Conservation (phyloP, 371 early-diverging fungal genomes). For the Lichtheimia ornata region DNA sequence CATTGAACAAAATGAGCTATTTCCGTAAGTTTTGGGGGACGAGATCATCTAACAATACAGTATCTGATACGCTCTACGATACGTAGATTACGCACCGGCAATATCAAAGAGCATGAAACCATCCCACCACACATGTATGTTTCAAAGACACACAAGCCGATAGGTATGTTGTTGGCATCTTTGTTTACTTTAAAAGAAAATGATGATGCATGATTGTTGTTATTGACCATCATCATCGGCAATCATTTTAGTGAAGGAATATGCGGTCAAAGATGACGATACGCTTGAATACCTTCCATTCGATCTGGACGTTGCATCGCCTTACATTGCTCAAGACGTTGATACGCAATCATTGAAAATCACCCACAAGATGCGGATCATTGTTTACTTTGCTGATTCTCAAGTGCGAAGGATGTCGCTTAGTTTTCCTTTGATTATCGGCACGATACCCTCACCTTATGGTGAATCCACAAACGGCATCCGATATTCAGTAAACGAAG, state of each 20-base stretch:
- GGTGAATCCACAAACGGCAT: not conserved
- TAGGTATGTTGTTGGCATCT: constrained; percentile 9
- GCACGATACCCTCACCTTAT: constrained; percentile 12
- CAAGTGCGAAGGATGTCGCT: constrained; percentile 18
- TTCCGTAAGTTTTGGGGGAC: constrained; percentile 26
- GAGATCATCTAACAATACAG: not conserved
- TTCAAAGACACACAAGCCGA: constrained; percentile 6
- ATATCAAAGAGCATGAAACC: constrained; percentile 9
- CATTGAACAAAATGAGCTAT: constrained; percentile 31
- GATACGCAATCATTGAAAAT: constrained; percentile 13
- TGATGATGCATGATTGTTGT: not conserved
- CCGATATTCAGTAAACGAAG: not conserved
- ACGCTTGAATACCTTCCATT: constrained; percentile 6
- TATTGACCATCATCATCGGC: too few species aligned
- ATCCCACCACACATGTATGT: constrained; percentile 5
- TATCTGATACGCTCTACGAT: not conserved
- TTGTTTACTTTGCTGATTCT: constrained; percentile 14
- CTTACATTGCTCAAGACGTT: constrained; percentile 15
- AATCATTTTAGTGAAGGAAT: too few species aligned
- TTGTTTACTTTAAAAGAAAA: not conserved
- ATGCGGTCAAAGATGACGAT: not conserved
- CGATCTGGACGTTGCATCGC: not conserved
- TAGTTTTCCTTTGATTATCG: constrained; percentile 17
- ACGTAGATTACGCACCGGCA: constrained; percentile 7
- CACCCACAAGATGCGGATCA: constrained; percentile 18